These are phyloP conservation scores for Backusella westeae DNA, from an alignment of 192 early-diverging fungal genomes.

Conservation along the genomic window DNA sequence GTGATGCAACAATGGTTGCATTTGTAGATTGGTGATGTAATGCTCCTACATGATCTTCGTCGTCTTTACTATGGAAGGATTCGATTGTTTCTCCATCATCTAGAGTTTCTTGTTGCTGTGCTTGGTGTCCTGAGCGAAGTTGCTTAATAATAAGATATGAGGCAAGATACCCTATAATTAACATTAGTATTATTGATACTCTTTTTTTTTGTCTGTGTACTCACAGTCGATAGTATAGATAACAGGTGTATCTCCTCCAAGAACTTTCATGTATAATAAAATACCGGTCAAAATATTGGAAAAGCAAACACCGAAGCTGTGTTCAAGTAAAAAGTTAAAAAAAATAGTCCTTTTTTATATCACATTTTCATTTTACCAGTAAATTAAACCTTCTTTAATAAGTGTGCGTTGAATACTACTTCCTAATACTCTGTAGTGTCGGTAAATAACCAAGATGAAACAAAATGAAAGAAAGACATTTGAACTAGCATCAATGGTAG, in stretches of 20 bases:
- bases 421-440: constrained; percentile 28
- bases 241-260: constrained; percentile 32
- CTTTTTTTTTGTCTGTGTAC: neutral
- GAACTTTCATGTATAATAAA: constrained; percentile 12
- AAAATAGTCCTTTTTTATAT: neutral
- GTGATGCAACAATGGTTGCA: neutral
- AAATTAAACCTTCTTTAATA: constrained; percentile 30
- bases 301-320: constrained; percentile 31
- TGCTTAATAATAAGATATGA: constrained; percentile 32
- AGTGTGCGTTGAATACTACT: constrained; percentile 31
- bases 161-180: constrained; percentile 17
- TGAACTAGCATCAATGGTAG: constrained; percentile 21
- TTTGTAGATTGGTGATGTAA: neutral
- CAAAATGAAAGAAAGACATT: constrained; percentile 29
- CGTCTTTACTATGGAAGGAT: neutral
- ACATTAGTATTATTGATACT: neutral
- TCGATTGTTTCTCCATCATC: neutral
- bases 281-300: constrained; percentile 32
- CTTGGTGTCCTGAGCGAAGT: neutral
- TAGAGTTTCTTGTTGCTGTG: neutral
- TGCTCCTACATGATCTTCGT: neutral
- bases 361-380: constrained; percentile 18
- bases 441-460: constrained; percentile 34
- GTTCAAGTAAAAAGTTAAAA: neutral
- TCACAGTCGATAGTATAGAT: constrained; percentile 37